A percentile compares a stretch with the other conserved stretches of the same genome.
Conservation (phyloP, 129 eudicot species). For the Escallonia rubra region DNA sequence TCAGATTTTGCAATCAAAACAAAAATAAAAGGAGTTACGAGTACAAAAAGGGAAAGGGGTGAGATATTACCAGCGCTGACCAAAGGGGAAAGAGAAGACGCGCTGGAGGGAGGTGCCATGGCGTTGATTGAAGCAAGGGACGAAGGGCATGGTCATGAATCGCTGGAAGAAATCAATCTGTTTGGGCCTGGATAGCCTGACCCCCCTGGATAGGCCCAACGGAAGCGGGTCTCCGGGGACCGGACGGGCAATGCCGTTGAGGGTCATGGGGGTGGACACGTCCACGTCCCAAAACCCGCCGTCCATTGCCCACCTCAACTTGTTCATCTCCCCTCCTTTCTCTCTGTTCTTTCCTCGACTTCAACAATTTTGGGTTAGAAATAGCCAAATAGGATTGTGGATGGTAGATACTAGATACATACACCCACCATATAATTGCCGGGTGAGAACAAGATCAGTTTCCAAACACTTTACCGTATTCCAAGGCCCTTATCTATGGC, state of each 20-base stretch:
- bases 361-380: no score
- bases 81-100: slow-evolving; percentile 49
- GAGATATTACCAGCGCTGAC: slow-evolving; percentile 42
- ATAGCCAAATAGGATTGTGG: no score
- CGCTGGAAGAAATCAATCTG: slow-evolving; percentile 84
- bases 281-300: slow-evolving; percentile 80
- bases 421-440: no score
- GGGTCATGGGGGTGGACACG: slow-evolving; percentile 66
- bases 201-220: slow-evolving; percentile 67
- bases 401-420: no score
- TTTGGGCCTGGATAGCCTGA: slow-evolving; percentile 68
- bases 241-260: slow-evolving; percentile 70
- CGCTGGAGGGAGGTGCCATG: slow-evolving; percentile 63
- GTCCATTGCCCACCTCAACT: slow-evolving; percentile 80
- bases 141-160: slow-evolving; percentile 75
- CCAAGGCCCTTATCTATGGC: no score
- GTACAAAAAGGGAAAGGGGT: no score
- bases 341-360: no score
- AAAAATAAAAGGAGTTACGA: not conserved
- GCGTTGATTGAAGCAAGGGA: slow-evolving; percentile 54
- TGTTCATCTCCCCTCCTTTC: slow-evolving; percentile 34
- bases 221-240: slow-evolving; percentile 56
- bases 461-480: no score
- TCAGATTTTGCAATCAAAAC: not conserved
- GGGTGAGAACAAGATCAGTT: no score